Evolutionary conservation across 148 eudicot genomes (phyloP).

Genomic region (Pouteria glomerata): DNA sequence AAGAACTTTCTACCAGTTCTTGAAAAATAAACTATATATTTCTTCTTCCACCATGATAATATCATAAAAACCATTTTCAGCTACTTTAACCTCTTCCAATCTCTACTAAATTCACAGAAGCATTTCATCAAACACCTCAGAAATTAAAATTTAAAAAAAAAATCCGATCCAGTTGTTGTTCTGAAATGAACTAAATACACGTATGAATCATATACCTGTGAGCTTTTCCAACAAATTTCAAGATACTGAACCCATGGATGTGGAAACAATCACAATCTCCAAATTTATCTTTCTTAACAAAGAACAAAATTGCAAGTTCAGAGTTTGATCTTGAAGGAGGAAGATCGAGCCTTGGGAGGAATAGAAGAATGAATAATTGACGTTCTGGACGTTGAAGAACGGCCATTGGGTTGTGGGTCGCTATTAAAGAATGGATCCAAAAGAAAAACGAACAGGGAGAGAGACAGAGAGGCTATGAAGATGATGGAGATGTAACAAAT

Average conservation of each 20-base stretch:
- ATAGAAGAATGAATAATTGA: background rate
- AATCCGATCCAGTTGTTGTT: background rate
- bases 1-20: no score
- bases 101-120: background rate
- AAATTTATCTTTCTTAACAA: background rate
- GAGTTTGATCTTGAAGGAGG: background rate
- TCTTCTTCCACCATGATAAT: background rate
- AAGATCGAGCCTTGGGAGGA: background rate
- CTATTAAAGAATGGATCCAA: background rate
- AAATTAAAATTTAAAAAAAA: background rate
- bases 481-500: background rate
- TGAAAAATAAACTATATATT: no score
- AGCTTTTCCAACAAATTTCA: background rate
- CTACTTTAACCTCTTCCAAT: background rate
- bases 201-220: background rate
- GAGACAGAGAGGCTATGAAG: background rate
- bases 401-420: constrained; percentile 16
- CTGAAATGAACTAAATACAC: background rate
- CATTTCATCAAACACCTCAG: background rate
- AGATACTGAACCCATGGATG: background rate
- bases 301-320: background rate
- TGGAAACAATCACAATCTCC: background rate
- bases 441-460: background rate
- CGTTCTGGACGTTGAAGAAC: constrained; percentile 1
- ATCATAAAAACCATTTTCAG: background rate